These are phyloP conservation scores for Drechslerella stenobrocha DNA, from an alignment of 2,329 filamentous ascomycete genomes.

Conservation along the genomic window DNA sequence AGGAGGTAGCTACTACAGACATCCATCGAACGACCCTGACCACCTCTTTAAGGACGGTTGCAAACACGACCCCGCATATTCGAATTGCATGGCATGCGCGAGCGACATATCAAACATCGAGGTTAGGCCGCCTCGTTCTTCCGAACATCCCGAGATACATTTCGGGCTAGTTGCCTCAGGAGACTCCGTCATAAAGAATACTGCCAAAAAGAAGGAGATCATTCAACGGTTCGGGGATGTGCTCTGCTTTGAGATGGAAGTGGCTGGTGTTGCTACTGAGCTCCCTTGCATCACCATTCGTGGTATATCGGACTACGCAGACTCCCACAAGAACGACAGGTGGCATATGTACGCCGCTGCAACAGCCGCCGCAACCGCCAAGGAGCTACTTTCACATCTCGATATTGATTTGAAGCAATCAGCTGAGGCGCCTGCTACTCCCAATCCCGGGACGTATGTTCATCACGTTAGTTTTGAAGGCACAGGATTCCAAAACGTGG, in stretches of 20 bases:
- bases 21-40: conserved; percentile 8
- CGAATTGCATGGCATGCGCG: conserved; percentile 8
- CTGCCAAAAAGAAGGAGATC: background rate
- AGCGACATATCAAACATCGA: background rate
- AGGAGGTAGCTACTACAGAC: background rate
- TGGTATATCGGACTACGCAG: conserved; percentile 51
- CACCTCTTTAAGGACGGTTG: conserved; percentile 9
- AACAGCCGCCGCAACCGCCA: conserved; percentile 13
- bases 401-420: background rate
- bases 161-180: conserved; percentile 27
- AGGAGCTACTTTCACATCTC: conserved; percentile 23
- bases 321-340: conserved; percentile 51
- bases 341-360: conserved; percentile 51
- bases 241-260: conserved; percentile 48
- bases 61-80: background rate
- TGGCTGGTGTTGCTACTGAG: conserved; percentile 33
- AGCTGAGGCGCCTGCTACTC: background rate
- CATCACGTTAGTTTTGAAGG: conserved; percentile 4
- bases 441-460: background rate
- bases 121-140: background rate
- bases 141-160: conserved; percentile 10
- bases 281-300: conserved; percentile 20
- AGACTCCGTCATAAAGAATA: conserved; percentile 15
- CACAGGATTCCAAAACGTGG: conserved; percentile 7
- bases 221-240: background rate